Percentiles rank a stretch among this genome's conserved stretches.
Evolutionary conservation across 306 rosid genomes (phyloP).

Genomic region (Pueraria montana): DNA sequence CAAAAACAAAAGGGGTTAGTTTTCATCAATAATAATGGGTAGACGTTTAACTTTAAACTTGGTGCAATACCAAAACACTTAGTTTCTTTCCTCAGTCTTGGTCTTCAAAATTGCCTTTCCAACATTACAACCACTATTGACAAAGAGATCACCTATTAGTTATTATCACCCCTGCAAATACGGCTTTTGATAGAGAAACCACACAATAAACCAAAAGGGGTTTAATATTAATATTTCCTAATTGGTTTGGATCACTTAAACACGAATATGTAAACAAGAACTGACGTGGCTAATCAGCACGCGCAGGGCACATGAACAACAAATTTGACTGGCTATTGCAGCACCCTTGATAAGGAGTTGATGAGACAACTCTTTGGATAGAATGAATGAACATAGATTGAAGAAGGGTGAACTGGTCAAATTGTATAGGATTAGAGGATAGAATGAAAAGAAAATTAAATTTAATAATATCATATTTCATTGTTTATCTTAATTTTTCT

Average conservation of each 20-base stretch:
- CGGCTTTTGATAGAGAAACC: conserved; percentile 49
- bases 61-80: conserved; percentile 45
- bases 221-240: conserved; percentile 31
- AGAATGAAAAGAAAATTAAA: background rate
- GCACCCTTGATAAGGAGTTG: conserved; percentile 20
- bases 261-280: conserved; percentile 4
- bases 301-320: conserved; percentile 26
- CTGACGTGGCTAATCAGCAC: conserved; percentile 16
- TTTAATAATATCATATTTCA: background rate
- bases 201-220: conserved; percentile 40
- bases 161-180: conserved; percentile 37
- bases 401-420: background rate
- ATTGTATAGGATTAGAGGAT: background rate
- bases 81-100: conserved; percentile 1
- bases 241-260: conserved; percentile 9
- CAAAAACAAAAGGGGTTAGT: conserved; percentile 17
- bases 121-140: conserved; percentile 55
- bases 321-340: conserved; percentile 37
- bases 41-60: conserved; percentile 56
- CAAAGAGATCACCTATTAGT: conserved; percentile 21
- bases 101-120: conserved; percentile 46
- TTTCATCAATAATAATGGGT: conserved; percentile 36
- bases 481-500: background rate
- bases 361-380: conserved; percentile 18
- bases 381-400: background rate